Evolutionary conservation across 2,329 filamentous ascomycete genomes (phyloP).

Genomic region (Alternaria gansuensis): DNA sequence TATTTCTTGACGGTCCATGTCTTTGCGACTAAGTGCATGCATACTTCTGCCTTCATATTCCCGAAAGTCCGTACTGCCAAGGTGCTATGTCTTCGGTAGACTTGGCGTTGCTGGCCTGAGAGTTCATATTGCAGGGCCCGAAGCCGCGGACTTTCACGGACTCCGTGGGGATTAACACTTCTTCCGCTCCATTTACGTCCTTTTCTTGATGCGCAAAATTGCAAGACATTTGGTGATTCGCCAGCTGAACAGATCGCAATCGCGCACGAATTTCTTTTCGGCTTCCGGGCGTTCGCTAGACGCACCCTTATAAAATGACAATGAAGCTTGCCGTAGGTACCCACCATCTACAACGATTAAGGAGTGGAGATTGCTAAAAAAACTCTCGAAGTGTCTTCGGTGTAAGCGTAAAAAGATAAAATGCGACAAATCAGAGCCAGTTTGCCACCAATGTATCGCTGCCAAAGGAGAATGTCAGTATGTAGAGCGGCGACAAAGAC

Average conservation of each 20-base stretch:
- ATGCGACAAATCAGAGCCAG: conserved; percentile 38
- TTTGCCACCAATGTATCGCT: conserved; percentile 40
- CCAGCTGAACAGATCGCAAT: neutral
- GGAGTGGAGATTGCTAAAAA: conserved; percentile 3
- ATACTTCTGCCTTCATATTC: neutral
- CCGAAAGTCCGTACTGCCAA: neutral
- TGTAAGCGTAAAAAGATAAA: conserved; percentile 43
- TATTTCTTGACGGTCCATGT: neutral
- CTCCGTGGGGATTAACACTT: neutral
- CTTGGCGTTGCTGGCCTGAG: neutral
- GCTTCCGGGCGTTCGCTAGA: neutral
- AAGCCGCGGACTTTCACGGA: neutral
- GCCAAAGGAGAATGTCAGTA: conserved; percentile 40
- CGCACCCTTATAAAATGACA: conserved; percentile 7
- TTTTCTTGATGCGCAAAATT: neutral
- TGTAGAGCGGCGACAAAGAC: conserved; percentile 39
- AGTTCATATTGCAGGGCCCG: neutral
- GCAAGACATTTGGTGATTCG: neutral
- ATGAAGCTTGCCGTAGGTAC: conserved; percentile 30
- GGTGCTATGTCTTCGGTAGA: neutral
- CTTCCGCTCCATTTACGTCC: neutral
- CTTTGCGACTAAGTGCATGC: neutral
- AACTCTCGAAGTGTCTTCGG: conserved; percentile 31
- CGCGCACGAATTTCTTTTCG: neutral
- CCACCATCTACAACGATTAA: neutral